Percentiles rank a stretch among this genome's conserved stretches.
phyloP scores from a whole-genome alignment of 495 filamentous ascomycete genomes.

The Friedmanniomyces endolithicus region DNA sequence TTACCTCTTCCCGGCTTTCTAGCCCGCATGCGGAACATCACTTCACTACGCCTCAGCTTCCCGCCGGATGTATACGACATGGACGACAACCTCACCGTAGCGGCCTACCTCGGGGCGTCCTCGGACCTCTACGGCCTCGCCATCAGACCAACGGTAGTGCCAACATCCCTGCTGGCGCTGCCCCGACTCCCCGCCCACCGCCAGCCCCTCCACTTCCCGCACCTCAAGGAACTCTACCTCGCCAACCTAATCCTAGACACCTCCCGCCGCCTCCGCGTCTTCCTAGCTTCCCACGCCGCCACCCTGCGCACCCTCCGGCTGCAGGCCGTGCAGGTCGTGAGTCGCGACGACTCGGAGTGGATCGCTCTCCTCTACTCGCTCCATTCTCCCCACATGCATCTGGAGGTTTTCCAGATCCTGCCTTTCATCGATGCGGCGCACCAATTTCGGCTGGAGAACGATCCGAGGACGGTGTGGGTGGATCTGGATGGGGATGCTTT shows the following conservation, averaged over 20 bases:
- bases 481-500: background rate
- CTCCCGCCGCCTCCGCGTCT: background rate
- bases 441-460: background rate
- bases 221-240: background rate
- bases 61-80: background rate
- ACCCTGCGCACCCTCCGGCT: background rate
- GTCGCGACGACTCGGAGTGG: background rate
- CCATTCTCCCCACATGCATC: background rate
- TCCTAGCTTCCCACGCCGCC: background rate
- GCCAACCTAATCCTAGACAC: background rate
- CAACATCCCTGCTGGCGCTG: background rate
- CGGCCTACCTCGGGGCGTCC: background rate
- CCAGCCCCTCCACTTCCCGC: background rate
- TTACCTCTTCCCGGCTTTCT: background rate
- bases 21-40: background rate
- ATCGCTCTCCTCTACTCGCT: background rate
- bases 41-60: background rate
- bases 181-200: background rate
- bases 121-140: background rate
- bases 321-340: background rate
- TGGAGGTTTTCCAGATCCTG: background rate
- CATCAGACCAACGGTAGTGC: background rate
- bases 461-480: background rate
- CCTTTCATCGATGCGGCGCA: background rate
- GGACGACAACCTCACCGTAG: background rate